A percentile compares a stretch with the other conserved stretches of the same genome.
These are phyloP conservation scores for Nigrospora osmanthi DNA, from an alignment of 2,329 filamentous ascomycete genomes.

Conservation along the genomic window DNA sequence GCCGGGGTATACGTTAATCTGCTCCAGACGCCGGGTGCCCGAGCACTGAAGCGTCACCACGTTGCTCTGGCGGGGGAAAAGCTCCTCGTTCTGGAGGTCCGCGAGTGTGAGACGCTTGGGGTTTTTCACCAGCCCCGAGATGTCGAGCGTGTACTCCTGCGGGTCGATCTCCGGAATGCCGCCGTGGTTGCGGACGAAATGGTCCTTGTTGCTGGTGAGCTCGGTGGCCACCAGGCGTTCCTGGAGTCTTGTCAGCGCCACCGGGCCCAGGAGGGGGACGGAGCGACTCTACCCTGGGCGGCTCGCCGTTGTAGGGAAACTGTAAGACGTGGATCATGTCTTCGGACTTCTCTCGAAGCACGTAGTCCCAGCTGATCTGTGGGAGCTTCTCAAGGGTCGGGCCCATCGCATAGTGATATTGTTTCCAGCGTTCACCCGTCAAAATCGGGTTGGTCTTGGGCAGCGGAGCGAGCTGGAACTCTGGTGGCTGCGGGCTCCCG, in stretches of 20 bases:
- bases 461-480: conserved; percentile 48
- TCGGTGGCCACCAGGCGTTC: conserved; percentile 44
- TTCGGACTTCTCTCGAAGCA: conserved; percentile 47
- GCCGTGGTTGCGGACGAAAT: conserved; percentile 66
- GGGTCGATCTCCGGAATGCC: conserved; percentile 60
- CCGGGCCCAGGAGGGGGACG: neutral
- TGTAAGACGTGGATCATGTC: conserved; percentile 56
- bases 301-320: conserved; percentile 58
- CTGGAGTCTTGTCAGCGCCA: neutral
- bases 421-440: conserved; percentile 47
- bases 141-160: conserved; percentile 40
- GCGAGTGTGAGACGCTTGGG: conserved; percentile 48
- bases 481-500: conserved; percentile 29
- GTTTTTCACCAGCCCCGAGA: conserved; percentile 54
- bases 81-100: conserved; percentile 51
- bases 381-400: conserved; percentile 37
- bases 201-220: conserved; percentile 49
- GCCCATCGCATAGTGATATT: conserved; percentile 48
- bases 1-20: conserved; percentile 57
- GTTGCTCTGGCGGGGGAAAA: conserved; percentile 53
- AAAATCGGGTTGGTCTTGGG: conserved; percentile 51
- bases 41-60: conserved; percentile 59
- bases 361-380: conserved; percentile 49
- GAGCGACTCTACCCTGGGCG: conserved; percentile 29
- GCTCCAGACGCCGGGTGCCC: conserved; percentile 61